These are phyloP conservation scores for Lyophyllum decastes DNA, from an alignment of 768 basidiomycete genomes.

Conservation along the genomic window DNA sequence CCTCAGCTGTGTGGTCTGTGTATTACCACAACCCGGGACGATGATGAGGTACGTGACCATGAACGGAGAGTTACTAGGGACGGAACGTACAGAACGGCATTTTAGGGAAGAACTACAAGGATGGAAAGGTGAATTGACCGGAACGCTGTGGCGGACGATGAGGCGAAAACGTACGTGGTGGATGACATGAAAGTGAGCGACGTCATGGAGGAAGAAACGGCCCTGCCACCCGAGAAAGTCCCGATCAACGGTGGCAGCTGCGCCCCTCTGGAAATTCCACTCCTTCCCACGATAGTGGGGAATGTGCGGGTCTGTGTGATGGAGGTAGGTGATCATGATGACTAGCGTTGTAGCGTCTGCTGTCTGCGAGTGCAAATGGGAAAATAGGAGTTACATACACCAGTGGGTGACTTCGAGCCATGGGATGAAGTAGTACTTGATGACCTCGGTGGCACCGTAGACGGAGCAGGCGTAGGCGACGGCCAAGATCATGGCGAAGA, in stretches of 20 bases:
- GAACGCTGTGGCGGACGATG: background rate
- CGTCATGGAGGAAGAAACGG: slow-evolving; percentile 65
- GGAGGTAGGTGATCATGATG: slow-evolving; percentile 61
- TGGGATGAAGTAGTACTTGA: slow-evolving; percentile 52
- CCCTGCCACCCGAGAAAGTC: slow-evolving; percentile 64
- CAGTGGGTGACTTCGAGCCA: slow-evolving; percentile 60
- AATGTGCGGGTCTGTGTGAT: slow-evolving; percentile 60
- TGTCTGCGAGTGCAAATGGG: background rate
- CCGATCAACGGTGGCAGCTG: slow-evolving; percentile 60
- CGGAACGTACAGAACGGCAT: slow-evolving; percentile 53
- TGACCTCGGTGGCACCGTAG: slow-evolving; percentile 41
- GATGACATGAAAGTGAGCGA: slow-evolving; percentile 63
- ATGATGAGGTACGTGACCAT: slow-evolving; percentile 53
- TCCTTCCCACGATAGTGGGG: slow-evolving; percentile 59
- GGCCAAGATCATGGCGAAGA: slow-evolving; percentile 45
- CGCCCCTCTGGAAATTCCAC: slow-evolving; percentile 65
- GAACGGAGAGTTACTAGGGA: too few species aligned
- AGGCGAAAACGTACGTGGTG: slow-evolving; percentile 57
- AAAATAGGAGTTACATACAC: slow-evolving; percentile 49
- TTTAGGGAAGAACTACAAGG: slow-evolving; percentile 60
- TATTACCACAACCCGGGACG: too few species aligned
- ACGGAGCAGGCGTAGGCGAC: slow-evolving; percentile 35
- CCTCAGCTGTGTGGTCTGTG: too few species aligned
- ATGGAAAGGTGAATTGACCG: background rate
- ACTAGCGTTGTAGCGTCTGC: slow-evolving; percentile 22